Evolutionary conservation across 2,329 filamentous ascomycete genomes (phyloP), one percentile per base, ranked within the genome.

Genomic region (Taxawa tesnikishii): DNA sequence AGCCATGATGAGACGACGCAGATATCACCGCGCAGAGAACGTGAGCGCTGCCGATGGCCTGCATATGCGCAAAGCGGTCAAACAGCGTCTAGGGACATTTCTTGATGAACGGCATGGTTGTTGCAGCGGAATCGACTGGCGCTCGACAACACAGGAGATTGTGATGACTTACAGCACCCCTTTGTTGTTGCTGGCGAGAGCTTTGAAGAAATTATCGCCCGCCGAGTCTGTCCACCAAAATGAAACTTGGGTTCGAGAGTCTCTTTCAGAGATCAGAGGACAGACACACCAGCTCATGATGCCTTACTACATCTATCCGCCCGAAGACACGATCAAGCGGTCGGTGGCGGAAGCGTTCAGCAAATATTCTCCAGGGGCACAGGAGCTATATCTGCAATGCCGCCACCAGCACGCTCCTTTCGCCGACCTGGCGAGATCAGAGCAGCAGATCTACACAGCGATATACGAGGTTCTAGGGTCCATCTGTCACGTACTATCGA

Each of bases 271-370:
- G 15, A 32, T 42, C 7, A 50, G 62, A 14, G 48, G 51, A 2
- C 46, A 58, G 26, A 60, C 54, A 15, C 63, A 67, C 38, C 49
- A 54, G 38, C 57, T 64, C 31, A 45, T 65, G 30, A 51, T 68
- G 6, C 55, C 58, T 3, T 66, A 56, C 38, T 46, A 67, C 16
- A 54, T 64, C 38, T 68, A 66, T 37, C 64, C 64, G 2, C 12
- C 36, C 33, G 7, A 23, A 4, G 36, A 34, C 2, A 40, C 41
- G 11, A 25, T 41, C 5, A 24, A 40, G 4, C 31, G 34, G 11
- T 24, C 34, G 10, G 24, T 44, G 15, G 25, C 40, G 5, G 30
- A 38, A 8, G 40, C 51, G 4, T 66, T 62, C 51, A 38, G 31
- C 6, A 36, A 43, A 3, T 35, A 44, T 5, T 57, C 60, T 6